Conservation (phyloP, 257 asterid genomes). For the Dorcoceras hygrometricum region DNA sequence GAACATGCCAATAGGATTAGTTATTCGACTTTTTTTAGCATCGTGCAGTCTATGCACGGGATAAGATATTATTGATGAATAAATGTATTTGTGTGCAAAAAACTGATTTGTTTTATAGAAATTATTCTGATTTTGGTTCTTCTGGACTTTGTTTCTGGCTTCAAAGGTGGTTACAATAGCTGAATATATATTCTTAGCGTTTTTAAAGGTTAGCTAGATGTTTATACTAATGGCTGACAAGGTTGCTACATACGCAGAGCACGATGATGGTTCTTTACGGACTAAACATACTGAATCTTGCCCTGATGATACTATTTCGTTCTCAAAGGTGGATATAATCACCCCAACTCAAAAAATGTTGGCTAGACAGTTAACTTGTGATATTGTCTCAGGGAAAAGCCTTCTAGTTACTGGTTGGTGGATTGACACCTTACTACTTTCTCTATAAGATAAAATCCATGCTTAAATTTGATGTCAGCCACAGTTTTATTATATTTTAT, state of each 20-base stretch:
- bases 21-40: slow-evolving; percentile 3
- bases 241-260: slow-evolving; percentile 37
- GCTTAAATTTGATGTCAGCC: slow-evolving; percentile 6
- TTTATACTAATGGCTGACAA: slow-evolving; percentile 26
- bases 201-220: neutral
- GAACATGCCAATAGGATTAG: neutral
- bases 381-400: slow-evolving; percentile 79
- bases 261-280: slow-evolving; percentile 28
- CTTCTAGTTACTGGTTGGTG: slow-evolving; percentile 94
- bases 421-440: slow-evolving; percentile 23
- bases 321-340: slow-evolving; percentile 78
- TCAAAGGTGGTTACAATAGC: slow-evolving; percentile 3
- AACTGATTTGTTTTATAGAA: too few relatives aligned
- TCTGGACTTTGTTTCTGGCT: slow-evolving; percentile 14
- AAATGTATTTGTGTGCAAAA: neutral
- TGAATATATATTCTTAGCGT: slow-evolving; percentile 13
- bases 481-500: neutral
- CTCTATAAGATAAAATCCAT: slow-evolving; percentile 8
- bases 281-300: slow-evolving; percentile 35
- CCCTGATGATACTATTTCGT: slow-evolving; percentile 65
- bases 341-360: slow-evolving; percentile 83
- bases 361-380: slow-evolving; percentile 80
- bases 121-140: neutral
- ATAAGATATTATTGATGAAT: neutral
- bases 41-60: neutral